These are phyloP conservation scores for Penicillium sp. DNA, from an alignment of 2,329 filamentous ascomycete species.

Conservation along the genomic window DNA sequence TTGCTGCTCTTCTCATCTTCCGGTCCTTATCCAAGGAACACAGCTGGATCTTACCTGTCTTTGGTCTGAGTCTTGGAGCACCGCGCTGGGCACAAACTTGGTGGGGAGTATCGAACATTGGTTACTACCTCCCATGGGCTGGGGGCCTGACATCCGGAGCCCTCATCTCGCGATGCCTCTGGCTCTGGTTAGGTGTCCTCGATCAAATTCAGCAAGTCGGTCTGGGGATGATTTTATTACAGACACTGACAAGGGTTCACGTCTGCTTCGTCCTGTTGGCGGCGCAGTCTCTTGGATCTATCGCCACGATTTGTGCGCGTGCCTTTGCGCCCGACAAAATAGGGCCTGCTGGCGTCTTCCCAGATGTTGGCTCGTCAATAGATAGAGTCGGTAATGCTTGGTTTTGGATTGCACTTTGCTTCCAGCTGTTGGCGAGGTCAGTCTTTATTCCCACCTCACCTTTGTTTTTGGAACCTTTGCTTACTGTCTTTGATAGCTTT, in stretches of 20 bases:
- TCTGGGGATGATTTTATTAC: constrained; percentile 66
- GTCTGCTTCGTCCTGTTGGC: constrained; percentile 60
- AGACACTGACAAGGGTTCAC: constrained; percentile 64
- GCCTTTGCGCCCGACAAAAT: constrained; percentile 61
- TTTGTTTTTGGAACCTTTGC: not conserved
- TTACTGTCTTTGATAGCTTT: constrained; percentile 24
- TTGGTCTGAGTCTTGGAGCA: constrained; percentile 64
- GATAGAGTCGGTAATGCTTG: constrained; percentile 50
- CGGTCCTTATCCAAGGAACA: constrained; percentile 58
- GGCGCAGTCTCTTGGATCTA: constrained; percentile 62
- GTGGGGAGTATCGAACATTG: constrained; percentile 62
- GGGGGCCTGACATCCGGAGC: constrained; percentile 55
- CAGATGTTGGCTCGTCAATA: constrained; percentile 56
- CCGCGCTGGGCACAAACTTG: constrained; percentile 68
- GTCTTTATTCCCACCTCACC: constrained; percentile 41
- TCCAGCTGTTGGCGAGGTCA: constrained; percentile 63
- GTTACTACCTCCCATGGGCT: constrained; percentile 63
- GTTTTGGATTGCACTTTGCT: constrained; percentile 62
- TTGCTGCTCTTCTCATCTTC: constrained; percentile 46
- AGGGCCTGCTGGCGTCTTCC: constrained; percentile 62
- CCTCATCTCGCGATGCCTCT: constrained; percentile 57
- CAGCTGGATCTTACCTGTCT: constrained; percentile 66
- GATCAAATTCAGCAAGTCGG: constrained; percentile 66
- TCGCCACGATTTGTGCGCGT: constrained; percentile 62
- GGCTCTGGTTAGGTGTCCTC: constrained; percentile 67